phyloP scores from a whole-genome alignment of 148 eudicot species.

The Fagopyrum homotropicum region DNA sequence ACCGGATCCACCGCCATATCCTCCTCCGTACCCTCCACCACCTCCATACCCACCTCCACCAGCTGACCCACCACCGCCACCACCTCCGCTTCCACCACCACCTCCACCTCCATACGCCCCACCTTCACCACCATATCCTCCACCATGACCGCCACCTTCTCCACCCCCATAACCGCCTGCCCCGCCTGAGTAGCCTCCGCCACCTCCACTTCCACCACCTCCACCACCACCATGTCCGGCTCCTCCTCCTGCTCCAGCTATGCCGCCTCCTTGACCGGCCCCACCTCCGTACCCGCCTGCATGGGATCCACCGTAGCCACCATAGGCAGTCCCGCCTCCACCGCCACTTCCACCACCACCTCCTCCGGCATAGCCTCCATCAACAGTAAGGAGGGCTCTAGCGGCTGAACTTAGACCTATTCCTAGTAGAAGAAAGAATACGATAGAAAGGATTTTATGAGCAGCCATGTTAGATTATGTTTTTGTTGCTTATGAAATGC shows the following conservation, averaged over 20 bases:
- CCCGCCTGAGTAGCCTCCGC: conserved; percentile 17
- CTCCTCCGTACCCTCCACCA: background rate
- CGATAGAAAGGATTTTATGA: background rate
- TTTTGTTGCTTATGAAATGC: conserved; percentile 9
- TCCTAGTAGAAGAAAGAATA: conserved; percentile 2
- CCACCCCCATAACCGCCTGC: conserved; percentile 10
- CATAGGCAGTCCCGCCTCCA: background rate
- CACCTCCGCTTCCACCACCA: conserved; percentile 10
- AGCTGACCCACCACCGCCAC: conserved; percentile 10
- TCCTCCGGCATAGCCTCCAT: background rate
- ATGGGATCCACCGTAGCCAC: conserved; percentile 5
- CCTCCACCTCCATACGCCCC: background rate
- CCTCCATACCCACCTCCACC: conserved; percentile 4
- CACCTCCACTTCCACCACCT: conserved; percentile 9
- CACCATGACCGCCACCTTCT: conserved; percentile 7
- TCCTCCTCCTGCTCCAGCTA: conserved; percentile 4
- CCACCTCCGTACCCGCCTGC: conserved; percentile 1
- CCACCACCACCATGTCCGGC: conserved; percentile 9
- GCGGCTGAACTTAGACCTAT: conserved; percentile 2
- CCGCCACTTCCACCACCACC: conserved; percentile 9
- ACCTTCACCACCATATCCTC: background rate
- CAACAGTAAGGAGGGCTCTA: conserved; percentile 7
- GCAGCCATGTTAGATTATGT: conserved; percentile 8
- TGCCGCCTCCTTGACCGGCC: background rate
- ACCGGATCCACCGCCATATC: background rate